phyloP scores from a whole-genome alignment of 2,329 filamentous ascomycete species.

The Ophiostoma ulmi region DNA sequence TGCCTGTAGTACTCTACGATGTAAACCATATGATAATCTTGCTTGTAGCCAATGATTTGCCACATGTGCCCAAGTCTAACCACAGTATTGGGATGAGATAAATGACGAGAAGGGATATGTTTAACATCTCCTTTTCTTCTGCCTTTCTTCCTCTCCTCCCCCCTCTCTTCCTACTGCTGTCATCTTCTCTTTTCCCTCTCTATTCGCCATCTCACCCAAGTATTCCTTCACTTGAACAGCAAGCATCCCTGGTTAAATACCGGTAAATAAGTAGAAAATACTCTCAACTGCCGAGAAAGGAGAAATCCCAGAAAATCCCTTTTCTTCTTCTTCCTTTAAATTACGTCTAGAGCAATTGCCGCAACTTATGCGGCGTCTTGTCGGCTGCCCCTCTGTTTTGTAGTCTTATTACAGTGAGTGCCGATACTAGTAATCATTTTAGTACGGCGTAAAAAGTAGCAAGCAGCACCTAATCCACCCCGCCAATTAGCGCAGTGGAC shows the following conservation, averaged over 20 bases:
- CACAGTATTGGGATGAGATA: not conserved
- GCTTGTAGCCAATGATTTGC: not conserved
- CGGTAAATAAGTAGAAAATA: not conserved
- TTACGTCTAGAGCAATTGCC: not conserved
- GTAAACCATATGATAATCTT: not conserved
- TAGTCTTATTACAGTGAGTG: not conserved
- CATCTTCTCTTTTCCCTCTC: not conserved
- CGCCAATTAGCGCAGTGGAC: constrained; percentile 8
- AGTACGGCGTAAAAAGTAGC: not conserved
- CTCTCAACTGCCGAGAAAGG: not conserved
- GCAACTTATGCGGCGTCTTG: not conserved
- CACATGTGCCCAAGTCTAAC: not conserved
- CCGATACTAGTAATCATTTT: not conserved
- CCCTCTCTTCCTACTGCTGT: not conserved
- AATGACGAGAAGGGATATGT: not conserved
- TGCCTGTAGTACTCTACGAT: not conserved
- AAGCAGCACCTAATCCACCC: not conserved
- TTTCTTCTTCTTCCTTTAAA: not conserved
- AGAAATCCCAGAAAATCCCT: not conserved
- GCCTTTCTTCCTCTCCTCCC: too few species aligned
- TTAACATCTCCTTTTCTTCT: too few species aligned
- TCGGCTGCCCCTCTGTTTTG: not conserved
- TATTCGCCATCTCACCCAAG: not conserved
- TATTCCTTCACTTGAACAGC: not conserved
- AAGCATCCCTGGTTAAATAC: not conserved